phyloP scores from a whole-genome alignment of 192 early-diverging fungal genomes.

The Coemansia sp. region DNA sequence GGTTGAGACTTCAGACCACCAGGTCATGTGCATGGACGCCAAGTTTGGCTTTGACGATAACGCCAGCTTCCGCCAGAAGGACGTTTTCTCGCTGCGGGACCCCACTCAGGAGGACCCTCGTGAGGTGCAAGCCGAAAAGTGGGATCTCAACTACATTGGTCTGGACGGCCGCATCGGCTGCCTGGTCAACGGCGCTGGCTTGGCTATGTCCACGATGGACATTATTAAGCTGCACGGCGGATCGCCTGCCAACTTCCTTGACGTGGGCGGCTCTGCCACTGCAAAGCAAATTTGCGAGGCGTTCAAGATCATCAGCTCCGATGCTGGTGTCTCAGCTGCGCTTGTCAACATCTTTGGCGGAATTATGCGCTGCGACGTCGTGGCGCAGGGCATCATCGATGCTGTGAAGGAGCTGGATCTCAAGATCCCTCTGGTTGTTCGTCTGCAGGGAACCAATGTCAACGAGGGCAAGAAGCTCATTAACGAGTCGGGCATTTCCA shows the following conservation, averaged over 20 bases:
- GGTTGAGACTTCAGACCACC: constrained; percentile 81
- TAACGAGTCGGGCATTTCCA: constrained; percentile 83
- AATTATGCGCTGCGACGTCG: constrained; percentile 99
- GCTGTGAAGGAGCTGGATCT: constrained; percentile 89
- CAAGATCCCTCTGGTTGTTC: constrained; percentile 91
- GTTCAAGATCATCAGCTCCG: constrained; percentile 98
- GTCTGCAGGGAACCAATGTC: constrained; percentile 87
- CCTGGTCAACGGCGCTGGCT: constrained; percentile 96
- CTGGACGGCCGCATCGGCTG: constrained; percentile 97
- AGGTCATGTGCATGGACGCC: constrained; percentile 98
- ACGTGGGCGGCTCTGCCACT: constrained; percentile 95
- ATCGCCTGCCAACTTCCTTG: constrained; percentile 98
- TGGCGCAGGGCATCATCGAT: constrained; percentile 96
- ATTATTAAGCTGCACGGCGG: constrained; percentile 99
- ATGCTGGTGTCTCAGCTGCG: constrained; percentile 91
- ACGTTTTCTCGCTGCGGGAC: constrained; percentile 84
- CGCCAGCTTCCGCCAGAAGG: constrained; percentile 94
- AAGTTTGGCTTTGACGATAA: constrained; percentile 99
- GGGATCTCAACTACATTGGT: constrained; percentile 99
- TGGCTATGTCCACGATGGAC: constrained; percentile 99
- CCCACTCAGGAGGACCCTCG: constrained; percentile 93
- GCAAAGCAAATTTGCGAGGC: constrained; percentile 95
- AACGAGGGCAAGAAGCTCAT: constrained; percentile 91
- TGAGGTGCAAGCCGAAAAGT: constrained; percentile 94
- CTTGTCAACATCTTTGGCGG: constrained; percentile 99